phyloP scores from a whole-genome alignment of 176 grass and related monocot species.

The Tuctoria greenei region DNA sequence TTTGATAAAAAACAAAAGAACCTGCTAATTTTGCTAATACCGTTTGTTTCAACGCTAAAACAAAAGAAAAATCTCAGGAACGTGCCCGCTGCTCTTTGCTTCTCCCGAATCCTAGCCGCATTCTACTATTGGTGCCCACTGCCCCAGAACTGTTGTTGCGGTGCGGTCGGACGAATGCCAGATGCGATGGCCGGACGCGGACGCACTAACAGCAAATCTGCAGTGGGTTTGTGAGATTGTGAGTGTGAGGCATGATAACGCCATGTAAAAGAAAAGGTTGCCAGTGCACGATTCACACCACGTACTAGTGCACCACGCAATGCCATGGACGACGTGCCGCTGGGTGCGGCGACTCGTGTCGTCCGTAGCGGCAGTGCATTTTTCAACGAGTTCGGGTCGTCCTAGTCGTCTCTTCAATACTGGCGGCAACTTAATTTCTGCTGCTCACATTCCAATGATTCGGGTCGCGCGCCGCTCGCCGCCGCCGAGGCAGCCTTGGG shows the following conservation, averaged over 20 bases:
- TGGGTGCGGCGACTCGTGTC: too few relatives aligned
- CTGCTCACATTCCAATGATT: not conserved
- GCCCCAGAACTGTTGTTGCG: not conserved
- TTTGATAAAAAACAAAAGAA: too few relatives aligned
- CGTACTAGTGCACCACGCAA: too few relatives aligned
- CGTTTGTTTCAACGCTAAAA: too few relatives aligned
- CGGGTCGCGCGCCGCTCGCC: not conserved
- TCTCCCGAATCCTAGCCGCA: not conserved
- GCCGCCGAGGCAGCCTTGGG: too few relatives aligned
- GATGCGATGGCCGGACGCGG: not conserved
- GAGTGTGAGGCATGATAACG: not conserved
- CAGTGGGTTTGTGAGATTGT: not conserved
- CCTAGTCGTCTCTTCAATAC: too few relatives aligned
- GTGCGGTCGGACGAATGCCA: not conserved
- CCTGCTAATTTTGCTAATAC: too few relatives aligned
- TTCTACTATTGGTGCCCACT: not conserved
- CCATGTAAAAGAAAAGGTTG: not conserved
- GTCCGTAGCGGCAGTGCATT: too few relatives aligned
- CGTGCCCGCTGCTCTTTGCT: not conserved
- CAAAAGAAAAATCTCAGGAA: too few relatives aligned
- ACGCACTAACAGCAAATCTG: not conserved
- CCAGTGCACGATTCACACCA: not conserved
- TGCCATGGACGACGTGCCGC: too few relatives aligned
- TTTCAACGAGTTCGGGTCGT: too few relatives aligned
- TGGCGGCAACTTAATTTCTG: not conserved